A percentile compares a stretch with the other conserved stretches of the same genome.
Evolutionary conservation across 805 yeast species (phyloP).

Genomic region (Candida incommunis): DNA sequence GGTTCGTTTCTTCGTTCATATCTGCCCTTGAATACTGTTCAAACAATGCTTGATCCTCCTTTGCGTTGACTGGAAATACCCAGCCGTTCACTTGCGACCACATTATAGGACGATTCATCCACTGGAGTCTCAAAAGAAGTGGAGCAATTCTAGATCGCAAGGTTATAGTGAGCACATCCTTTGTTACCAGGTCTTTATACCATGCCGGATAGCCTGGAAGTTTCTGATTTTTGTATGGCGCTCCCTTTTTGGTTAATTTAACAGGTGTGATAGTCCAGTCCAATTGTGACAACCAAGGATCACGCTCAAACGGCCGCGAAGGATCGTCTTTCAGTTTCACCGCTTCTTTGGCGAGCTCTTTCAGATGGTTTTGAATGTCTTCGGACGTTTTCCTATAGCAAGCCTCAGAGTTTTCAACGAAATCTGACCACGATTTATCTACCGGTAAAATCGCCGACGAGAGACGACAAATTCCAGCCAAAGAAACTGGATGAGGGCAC

Average conservation of each 20-base stretch:
- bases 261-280: conserved; percentile 68
- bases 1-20: conserved; percentile 8
- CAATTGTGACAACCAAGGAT: conserved; percentile 84
- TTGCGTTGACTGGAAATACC: conserved; percentile 55
- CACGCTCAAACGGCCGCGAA: conserved; percentile 30
- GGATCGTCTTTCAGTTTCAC: conserved; percentile 31
- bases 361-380: conserved; percentile 44
- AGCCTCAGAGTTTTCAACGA: conserved; percentile 53
- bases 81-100: conserved; percentile 80
- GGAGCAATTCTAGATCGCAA: conserved; percentile 68
- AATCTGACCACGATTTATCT: conserved; percentile 55
- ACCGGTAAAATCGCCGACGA: conserved; percentile 72
- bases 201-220: conserved; percentile 89
- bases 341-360: conserved; percentile 44
- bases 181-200: conserved; percentile 51
- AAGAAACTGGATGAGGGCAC: conserved; percentile 90
- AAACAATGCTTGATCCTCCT: conserved; percentile 18
- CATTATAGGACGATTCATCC: conserved; percentile 73
- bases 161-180: conserved; percentile 40
- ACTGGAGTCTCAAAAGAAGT: conserved; percentile 54
- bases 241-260: conserved; percentile 40
- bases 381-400: conserved; percentile 45
- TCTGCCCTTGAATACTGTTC: conserved; percentile 24
- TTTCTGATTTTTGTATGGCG: conserved; percentile 46
- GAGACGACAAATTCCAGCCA: conserved; percentile 69